Evolutionary conservation across 2,329 filamentous ascomycete genomes (phyloP), one percentile per base, ranked within the genome.

Genomic region (Penicillium sp.): DNA sequence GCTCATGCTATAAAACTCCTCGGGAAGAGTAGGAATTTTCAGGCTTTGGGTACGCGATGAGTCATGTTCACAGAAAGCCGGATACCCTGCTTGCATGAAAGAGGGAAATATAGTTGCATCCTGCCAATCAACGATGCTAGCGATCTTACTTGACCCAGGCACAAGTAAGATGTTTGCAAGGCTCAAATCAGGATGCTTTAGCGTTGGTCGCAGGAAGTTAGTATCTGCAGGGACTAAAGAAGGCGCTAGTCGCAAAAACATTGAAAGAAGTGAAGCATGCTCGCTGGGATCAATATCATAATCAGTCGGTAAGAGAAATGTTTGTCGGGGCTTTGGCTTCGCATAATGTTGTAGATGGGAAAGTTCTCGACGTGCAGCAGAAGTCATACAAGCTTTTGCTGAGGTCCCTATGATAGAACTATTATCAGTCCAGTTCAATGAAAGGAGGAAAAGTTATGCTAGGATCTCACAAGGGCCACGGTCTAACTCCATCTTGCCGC

Each of bases 101-200:
- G 57, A 60, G 14, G 63, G 64, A 24, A 65, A 62, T 55, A 66
- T 60, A 8, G 61, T 48, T 2, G 64, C 52, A 62, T 69, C 65
- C 45, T 69, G 63, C 66, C 60, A 68, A 54, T 69, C 61, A 43
- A 67, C 68, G 7, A 69, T 64, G 47, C 64, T 62, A 21, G 56
- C 48, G 46, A 68, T 66, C 55, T 65, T 61, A 6, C 59, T 62
- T 28, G 65, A 67, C 1, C 60, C 50, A 42, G 65, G 67, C 9
- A 47, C 61, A 1, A 69, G 52, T 12, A 67, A 48, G 35, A 68
- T 68, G 21, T 69, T 68, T 3, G 52, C 51, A 3, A 67, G 52
- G 50, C 64, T 69, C 8, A 70, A 50, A 56, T 68, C 63, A 3
- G 63, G 65, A 47, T 69, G 62, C 62, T 65, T 60, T 8, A 70